A percentile compares a stretch with the other conserved stretches of the same genome.
Evolutionary conservation across 2,329 filamentous ascomycete species (phyloP).

Genomic region (Dryadomyces quercus-mongolicae): DNA sequence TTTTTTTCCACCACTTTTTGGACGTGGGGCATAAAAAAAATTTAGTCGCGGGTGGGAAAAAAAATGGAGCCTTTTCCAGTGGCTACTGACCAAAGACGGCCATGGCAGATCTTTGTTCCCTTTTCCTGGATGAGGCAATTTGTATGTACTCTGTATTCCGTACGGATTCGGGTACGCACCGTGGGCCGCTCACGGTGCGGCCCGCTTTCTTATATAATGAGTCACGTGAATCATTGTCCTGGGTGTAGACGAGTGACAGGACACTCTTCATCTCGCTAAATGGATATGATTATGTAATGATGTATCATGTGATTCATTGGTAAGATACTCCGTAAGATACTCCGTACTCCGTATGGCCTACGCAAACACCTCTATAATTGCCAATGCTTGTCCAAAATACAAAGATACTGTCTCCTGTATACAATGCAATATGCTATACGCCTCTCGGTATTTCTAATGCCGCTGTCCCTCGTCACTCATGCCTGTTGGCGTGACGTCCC

Average conservation of each 20-base stretch:
- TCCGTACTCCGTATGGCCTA: background rate
- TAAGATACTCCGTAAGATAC: too few species aligned
- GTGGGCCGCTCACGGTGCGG: too few species aligned
- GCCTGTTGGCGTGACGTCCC: conserved; percentile 30
- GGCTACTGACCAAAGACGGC: background rate
- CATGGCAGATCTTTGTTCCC: conserved; percentile 9
- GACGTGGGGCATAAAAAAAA: conserved; percentile 10
- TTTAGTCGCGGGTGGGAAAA: background rate
- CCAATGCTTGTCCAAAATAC: too few species aligned
- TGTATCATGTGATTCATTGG: too few species aligned
- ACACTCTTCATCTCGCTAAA: too few species aligned
- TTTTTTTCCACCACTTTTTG: conserved; percentile 10
- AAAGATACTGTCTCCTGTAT: background rate
- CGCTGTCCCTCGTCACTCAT: conserved; percentile 4
- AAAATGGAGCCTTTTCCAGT: background rate
- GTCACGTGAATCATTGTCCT: background rate
- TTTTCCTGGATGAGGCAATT: too few species aligned
- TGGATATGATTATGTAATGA: too few species aligned
- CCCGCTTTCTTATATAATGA: background rate
- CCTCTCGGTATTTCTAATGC: background rate
- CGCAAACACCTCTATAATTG: too few species aligned
- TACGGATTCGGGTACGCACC: too few species aligned
- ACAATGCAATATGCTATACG: background rate
- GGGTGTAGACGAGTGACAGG: too few species aligned
- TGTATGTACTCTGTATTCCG: background rate